A percentile compares a stretch with the other conserved stretches of the same genome.
Conservation (phyloP, 2,329 filamentous ascomycete species). For the Monilinia fructicola region DNA sequence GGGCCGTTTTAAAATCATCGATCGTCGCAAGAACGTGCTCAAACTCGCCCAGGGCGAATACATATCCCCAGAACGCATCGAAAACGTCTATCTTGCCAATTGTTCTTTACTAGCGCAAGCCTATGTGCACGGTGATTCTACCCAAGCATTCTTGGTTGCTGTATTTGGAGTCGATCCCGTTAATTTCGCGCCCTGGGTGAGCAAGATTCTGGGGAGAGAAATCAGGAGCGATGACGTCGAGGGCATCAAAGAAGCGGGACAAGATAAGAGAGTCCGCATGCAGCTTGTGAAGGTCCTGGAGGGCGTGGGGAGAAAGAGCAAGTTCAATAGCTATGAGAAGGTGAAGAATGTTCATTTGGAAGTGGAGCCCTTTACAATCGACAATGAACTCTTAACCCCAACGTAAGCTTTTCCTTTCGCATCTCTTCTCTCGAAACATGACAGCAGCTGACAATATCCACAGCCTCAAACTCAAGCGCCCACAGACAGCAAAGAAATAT, state of each 20-base stretch:
- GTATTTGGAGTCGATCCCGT: slow-evolving; percentile 88
- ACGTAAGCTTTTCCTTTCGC: slow-evolving; percentile 62
- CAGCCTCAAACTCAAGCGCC: slow-evolving; percentile 71
- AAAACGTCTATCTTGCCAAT: slow-evolving; percentile 88
- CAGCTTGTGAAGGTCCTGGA: slow-evolving; percentile 79
- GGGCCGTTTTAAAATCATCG: slow-evolving; percentile 89
- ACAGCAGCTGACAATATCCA: slow-evolving; percentile 20
- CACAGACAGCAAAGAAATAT: slow-evolving; percentile 59
- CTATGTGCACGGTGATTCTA: slow-evolving; percentile 87
- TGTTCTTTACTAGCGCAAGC: slow-evolving; percentile 74
- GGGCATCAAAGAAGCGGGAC: slow-evolving; percentile 65
- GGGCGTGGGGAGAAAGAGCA: slow-evolving; percentile 73
- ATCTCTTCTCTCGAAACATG: neutral
- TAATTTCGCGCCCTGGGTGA: slow-evolving; percentile 76
- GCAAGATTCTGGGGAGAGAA: slow-evolving; percentile 68
- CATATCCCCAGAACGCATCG: slow-evolving; percentile 93
- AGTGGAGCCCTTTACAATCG: slow-evolving; percentile 87
- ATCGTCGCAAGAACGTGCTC: slow-evolving; percentile 98
- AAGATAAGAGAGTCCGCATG: slow-evolving; percentile 68
- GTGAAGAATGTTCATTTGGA: slow-evolving; percentile 73
- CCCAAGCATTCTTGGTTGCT: slow-evolving; percentile 77
- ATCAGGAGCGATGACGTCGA: slow-evolving; percentile 64
- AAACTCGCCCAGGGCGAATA: slow-evolving; percentile 98
- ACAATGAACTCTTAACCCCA: slow-evolving; percentile 85
- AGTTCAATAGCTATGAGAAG: slow-evolving; percentile 89